Evolutionary conservation across 202 grass and related monocot species (phyloP).

Genomic region (Digitaria exilis): DNA sequence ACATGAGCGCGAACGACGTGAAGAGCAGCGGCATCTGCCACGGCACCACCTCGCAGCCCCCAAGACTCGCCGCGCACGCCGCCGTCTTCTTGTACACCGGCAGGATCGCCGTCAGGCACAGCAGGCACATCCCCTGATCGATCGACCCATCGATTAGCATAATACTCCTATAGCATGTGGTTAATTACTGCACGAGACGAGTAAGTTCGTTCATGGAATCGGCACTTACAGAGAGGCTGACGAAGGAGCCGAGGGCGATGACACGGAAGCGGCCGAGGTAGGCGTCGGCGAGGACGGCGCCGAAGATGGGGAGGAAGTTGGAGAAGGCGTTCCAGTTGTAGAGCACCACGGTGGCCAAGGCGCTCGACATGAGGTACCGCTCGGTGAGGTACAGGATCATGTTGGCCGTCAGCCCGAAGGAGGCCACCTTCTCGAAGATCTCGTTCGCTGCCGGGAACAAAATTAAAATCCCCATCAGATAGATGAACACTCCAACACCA

Average conservation of each 20-base stretch:
- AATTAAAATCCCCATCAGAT: neutral
- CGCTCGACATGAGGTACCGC: slow-evolving; percentile 50
- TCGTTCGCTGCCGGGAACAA: slow-evolving; percentile 54
- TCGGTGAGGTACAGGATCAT: slow-evolving; percentile 72
- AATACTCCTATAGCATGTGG: no score
- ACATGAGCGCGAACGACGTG: slow-evolving; percentile 56
- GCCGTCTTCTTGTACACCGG: slow-evolving; percentile 42
- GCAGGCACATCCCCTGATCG: slow-evolving; percentile 64
- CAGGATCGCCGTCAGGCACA: slow-evolving; percentile 57
- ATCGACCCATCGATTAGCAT: no score
- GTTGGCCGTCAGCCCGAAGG: slow-evolving; percentile 53
- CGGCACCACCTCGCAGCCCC: slow-evolving; percentile 19
- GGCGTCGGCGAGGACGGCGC: slow-evolving; percentile 59
- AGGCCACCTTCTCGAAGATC: slow-evolving; percentile 71
- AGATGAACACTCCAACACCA: neutral
- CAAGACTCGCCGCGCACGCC: slow-evolving; percentile 9
- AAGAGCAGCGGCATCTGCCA: slow-evolving; percentile 59
- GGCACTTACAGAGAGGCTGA: slow-evolving; percentile 53
- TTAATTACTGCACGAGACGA: neutral
- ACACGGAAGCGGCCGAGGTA: slow-evolving; percentile 61
- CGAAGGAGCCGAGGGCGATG: slow-evolving; percentile 53
- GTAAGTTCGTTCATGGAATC: no score
- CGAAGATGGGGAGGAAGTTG: slow-evolving; percentile 65
- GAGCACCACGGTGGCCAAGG: slow-evolving; percentile 39
- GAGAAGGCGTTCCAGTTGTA: slow-evolving; percentile 45